Conservation (phyloP, 1,139 yeast species). For the Protomyces macrosporus region DNA sequence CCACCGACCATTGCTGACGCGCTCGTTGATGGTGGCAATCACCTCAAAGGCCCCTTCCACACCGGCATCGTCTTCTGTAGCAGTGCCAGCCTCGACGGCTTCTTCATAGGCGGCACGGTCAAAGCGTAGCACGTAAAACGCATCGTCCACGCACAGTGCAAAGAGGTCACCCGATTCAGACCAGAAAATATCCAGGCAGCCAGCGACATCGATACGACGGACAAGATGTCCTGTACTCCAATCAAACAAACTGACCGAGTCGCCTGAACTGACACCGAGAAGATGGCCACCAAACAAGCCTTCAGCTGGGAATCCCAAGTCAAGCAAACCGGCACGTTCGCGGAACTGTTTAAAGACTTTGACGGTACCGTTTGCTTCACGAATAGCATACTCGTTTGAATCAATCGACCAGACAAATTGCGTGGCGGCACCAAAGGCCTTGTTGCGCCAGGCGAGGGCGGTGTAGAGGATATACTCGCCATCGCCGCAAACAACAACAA, state of each 20-base stretch:
- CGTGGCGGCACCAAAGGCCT: slow-evolving; percentile 80
- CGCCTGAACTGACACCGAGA: slow-evolving; percentile 65
- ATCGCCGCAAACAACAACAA: slow-evolving; percentile 92
- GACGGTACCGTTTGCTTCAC: slow-evolving; percentile 62
- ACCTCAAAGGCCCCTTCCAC: slow-evolving; percentile 83
- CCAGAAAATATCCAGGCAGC: slow-evolving; percentile 69
- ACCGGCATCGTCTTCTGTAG: slow-evolving; percentile 74
- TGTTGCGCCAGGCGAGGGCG: slow-evolving; percentile 96
- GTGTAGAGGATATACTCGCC: slow-evolving; percentile 96
- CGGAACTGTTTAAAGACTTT: slow-evolving; percentile 78
- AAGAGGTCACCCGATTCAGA: slow-evolving; percentile 88
- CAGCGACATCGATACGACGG: slow-evolving; percentile 74
- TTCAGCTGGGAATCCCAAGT: slow-evolving; percentile 60
- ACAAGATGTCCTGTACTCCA: slow-evolving; percentile 87
- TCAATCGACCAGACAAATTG: slow-evolving; percentile 96
- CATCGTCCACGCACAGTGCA: slow-evolving; percentile 66
- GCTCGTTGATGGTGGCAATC: slow-evolving; percentile 71
- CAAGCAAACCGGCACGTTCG: slow-evolving; percentile 60
- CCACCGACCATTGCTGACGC: slow-evolving; percentile 85
- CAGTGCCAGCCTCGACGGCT: slow-evolving; percentile 52
- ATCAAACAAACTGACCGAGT: slow-evolving; percentile 79
- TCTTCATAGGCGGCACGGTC: slow-evolving; percentile 62
- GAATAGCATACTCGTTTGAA: slow-evolving; percentile 76
- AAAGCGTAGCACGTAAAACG: slow-evolving; percentile 75
- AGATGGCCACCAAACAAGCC: slow-evolving; percentile 82